A percentile compares a stretch with the other conserved stretches of the same genome.
These are phyloP conservation scores for Cyberlindnera bimundalis DNA, from an alignment of 805 yeast genomes.

Conservation along the genomic window DNA sequence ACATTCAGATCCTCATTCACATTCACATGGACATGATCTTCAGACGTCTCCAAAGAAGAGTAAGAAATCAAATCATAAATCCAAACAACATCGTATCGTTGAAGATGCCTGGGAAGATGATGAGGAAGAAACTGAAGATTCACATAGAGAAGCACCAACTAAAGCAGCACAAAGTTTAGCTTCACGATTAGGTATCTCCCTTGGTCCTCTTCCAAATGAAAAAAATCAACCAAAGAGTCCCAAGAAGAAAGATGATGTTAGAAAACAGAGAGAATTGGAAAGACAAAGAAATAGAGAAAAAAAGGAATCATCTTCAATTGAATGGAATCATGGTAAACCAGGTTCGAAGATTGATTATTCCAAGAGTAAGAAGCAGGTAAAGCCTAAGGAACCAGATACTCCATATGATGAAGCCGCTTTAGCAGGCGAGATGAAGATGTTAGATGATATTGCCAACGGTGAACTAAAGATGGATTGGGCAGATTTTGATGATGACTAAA, in stretches of 20 bases:
- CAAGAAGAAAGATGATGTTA: slow-evolving; percentile 1
- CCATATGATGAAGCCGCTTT: slow-evolving; percentile 3
- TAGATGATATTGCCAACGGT: slow-evolving; percentile 20
- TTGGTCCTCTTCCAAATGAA: slow-evolving; percentile 1
- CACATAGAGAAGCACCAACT: slow-evolving; percentile 15
- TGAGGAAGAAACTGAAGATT: slow-evolving; percentile 9
- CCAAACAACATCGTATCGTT: background rate
- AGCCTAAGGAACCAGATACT: background rate
- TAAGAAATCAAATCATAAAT: background rate
- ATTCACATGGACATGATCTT: background rate
- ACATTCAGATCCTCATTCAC: background rate
- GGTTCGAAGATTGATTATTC: slow-evolving; percentile 9
- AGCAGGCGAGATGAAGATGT: slow-evolving; percentile 10
- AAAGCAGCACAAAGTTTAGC: slow-evolving; percentile 24
- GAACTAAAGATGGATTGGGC: slow-evolving; percentile 22
- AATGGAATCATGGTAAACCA: slow-evolving; percentile 17
- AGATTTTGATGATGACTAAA: slow-evolving; percentile 20
- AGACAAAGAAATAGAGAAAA: slow-evolving; percentile 12
- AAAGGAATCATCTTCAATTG: slow-evolving; percentile 6
- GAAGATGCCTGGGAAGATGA: slow-evolving; percentile 16
- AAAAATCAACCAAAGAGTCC: background rate
- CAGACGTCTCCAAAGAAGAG: slow-evolving; percentile 2
- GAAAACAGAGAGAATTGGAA: slow-evolving; percentile 9
- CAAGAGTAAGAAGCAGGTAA: background rate
- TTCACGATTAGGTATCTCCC: slow-evolving; percentile 22